Evolutionary conservation across 805 yeast species (phyloP), one percentile per base, ranked within the genome.

Genomic region (Lachancea cidri): DNA sequence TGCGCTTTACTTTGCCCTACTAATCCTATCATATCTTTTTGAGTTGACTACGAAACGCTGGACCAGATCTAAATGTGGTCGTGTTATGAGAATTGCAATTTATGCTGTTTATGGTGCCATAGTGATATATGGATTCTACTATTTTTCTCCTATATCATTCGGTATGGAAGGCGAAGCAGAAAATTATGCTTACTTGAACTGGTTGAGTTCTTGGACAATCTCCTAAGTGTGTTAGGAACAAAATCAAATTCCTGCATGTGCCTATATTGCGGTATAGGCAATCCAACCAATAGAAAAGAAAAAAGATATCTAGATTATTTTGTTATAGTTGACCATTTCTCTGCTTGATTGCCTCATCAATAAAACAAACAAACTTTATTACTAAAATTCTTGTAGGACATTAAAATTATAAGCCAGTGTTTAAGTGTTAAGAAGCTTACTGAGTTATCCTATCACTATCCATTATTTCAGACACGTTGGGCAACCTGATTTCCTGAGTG

Each of bases 1-100:
- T 11, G 96, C 98, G 1, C 73, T 89, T 48, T 91, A 85, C 67
- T 91, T 91, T 69, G 98, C 98, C 38, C 82, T 88, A 70, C 68
- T 89, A 49, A 81, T 86, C 13, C n/a, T n/a, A n/a, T n/a, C n/a
- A n/a, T n/a, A n/a, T n/a, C n/a, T n/a, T 60, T 67, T 55, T 68
- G 65, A 18, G 57, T 57, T 53, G 44, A 56, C 25, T 43, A 65
- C 30, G 65, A 60, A 38, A 7, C 27, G 27, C 27, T 33, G 35
- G 37, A 50, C 18, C 49, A 58, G 3, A 49, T 74, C 16, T 86
- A 76, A 60, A 36, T 60, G 8, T 47, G n/a, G n/a, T 61, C 2
- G 61, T 77, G 32, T 82, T 81, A 54, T 35, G 39, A 17, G 54
- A 58, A 3, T 57, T n/a, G n/a, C n/a, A n/a, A n/a, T n/a, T n/a